Evolutionary conservation across 2,329 filamentous ascomycete genomes (phyloP).

Genomic region (Fusarium newnesense): DNA sequence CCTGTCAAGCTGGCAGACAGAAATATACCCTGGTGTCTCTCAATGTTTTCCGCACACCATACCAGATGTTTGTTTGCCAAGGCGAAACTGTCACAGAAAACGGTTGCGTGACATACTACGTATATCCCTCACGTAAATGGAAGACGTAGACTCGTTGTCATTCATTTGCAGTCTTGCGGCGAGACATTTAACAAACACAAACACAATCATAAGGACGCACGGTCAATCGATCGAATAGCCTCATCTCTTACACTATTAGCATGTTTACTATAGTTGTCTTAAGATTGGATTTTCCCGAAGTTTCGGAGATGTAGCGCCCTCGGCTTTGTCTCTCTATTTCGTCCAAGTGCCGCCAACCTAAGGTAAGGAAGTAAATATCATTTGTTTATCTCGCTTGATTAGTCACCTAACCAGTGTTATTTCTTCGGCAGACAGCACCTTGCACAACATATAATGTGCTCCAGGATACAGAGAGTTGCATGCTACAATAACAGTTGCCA

Average conservation of each 20-base stretch:
- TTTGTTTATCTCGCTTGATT: conserved; percentile 6
- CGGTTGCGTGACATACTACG: neutral
- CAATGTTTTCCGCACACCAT: neutral
- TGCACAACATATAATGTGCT: neutral
- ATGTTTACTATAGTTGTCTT: conserved; percentile 4
- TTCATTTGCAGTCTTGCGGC: neutral
- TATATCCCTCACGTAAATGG: neutral
- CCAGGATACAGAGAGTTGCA: neutral
- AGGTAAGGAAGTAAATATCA: neutral
- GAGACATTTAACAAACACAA: neutral
- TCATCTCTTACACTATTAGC: neutral
- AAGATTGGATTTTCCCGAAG: neutral
- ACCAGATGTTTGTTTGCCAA: neutral
- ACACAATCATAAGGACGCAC: neutral
- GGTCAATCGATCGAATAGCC: neutral
- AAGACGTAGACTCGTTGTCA: neutral
- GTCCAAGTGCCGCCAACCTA: neutral
- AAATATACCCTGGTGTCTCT: neutral
- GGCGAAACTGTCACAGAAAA: neutral
- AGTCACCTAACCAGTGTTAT: neutral
- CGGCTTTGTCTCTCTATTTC: neutral
- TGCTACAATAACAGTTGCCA: neutral
- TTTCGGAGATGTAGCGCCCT: neutral
- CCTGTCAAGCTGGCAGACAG: neutral
- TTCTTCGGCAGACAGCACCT: neutral